Evolutionary conservation across 2,329 filamentous ascomycete genomes (phyloP).

Genomic region (Colletotrichum melonis): DNA sequence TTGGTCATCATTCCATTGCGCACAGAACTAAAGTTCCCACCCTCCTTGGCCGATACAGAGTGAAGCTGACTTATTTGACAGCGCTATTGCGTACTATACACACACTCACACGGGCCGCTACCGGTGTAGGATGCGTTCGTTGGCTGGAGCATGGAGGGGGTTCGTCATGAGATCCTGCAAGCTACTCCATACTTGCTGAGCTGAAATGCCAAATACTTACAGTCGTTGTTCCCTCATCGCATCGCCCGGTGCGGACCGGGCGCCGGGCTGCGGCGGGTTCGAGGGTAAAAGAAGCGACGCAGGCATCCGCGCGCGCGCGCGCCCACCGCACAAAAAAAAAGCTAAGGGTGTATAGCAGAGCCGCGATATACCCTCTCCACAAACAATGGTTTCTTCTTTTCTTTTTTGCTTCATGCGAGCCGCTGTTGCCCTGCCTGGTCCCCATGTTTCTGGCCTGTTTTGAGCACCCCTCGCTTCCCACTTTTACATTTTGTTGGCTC

Average conservation of each 20-base stretch:
- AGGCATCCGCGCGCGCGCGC: background rate
- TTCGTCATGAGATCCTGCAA: background rate
- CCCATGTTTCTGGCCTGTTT: constrained; percentile 12
- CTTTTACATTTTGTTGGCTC: background rate
- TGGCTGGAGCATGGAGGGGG: background rate
- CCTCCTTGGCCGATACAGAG: background rate
- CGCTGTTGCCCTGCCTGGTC: background rate
- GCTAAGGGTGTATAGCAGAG: constrained; percentile 27
- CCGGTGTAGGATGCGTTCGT: background rate
- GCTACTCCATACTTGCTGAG: background rate
- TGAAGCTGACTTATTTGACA: background rate
- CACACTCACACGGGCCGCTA: background rate
- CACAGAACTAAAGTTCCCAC: background rate
- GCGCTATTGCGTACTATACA: background rate
- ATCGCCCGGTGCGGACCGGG: background rate
- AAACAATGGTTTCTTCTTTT: background rate
- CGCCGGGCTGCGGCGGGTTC: background rate
- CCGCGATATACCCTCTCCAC: constrained; percentile 30
- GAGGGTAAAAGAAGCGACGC: background rate
- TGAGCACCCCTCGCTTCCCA: constrained; percentile 21
- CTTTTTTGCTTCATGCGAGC: constrained; percentile 16
- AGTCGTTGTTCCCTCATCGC: background rate
- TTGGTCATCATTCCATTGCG: no score
- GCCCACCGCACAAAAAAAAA: background rate
- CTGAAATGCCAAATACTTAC: background rate